Evolutionary conservation across 257 asterid genomes (phyloP).

Genomic region (Jasminum sambac): DNA sequence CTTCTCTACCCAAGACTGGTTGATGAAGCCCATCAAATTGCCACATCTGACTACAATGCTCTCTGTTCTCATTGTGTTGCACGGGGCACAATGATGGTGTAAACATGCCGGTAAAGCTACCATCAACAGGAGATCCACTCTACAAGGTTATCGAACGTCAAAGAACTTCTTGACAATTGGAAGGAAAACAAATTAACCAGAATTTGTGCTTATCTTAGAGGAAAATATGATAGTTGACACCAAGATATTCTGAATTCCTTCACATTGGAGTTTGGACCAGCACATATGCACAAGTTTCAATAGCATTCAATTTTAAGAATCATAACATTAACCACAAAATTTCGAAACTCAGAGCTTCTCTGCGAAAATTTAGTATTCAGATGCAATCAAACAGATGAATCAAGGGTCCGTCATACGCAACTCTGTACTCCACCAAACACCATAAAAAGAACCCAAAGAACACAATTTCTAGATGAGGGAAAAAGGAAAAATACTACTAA

Average conservation of each 20-base stretch:
- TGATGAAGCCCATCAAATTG: slow-evolving; percentile 57
- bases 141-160: slow-evolving; percentile 22
- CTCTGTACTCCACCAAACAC: background rate
- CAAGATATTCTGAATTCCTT: background rate
- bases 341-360: background rate
- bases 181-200: background rate
- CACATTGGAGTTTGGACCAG: background rate
- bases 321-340: background rate
- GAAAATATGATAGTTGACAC: background rate
- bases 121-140: slow-evolving; percentile 55
- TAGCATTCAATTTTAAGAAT: background rate
- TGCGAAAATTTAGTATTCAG: background rate
- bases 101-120: slow-evolving; percentile 48
- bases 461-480: background rate
- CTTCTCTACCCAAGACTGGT: slow-evolving; percentile 54
- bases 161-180: background rate
- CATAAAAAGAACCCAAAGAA: background rate
- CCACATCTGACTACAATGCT: slow-evolving; percentile 64
- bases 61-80: slow-evolving; percentile 56
- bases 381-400: background rate
- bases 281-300: background rate
- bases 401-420: background rate
- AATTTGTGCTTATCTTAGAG: background rate
- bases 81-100: slow-evolving; percentile 60
- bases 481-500: background rate